Conservation (phyloP, 768 basidiomycete species). For the Lactarius indigo region DNA sequence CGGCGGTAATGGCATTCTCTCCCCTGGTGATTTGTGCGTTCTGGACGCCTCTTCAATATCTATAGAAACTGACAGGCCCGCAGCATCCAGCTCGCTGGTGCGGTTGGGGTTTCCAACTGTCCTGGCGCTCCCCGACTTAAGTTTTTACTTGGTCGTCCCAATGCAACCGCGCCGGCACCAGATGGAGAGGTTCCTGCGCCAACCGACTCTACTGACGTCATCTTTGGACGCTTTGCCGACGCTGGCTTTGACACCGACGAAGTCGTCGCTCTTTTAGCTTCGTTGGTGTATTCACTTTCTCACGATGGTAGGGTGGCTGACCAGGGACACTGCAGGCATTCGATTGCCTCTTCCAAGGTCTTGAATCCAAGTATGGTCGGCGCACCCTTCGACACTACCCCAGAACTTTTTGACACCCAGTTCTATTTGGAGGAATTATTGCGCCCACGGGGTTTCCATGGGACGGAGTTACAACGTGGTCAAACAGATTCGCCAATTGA, state of each 20-base stretch:
- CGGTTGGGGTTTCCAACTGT: conserved; percentile 38
- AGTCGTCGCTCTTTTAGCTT: conserved; percentile 36
- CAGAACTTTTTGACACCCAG: conserved; percentile 42
- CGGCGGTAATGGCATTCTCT: conserved; percentile 34
- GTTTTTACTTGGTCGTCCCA: conserved; percentile 39
- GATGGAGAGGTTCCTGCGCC: conserved; percentile 35
- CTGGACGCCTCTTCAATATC: background rate
- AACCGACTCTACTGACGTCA: conserved; percentile 27
- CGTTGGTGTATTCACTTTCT: conserved; percentile 27
- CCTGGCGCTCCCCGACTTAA: conserved; percentile 38
- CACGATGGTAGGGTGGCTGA: conserved; percentile 27
- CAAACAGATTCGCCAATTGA: conserved; percentile 39
- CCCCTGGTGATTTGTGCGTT: conserved; percentile 46
- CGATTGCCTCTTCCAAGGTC: conserved; percentile 25
- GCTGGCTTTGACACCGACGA: conserved; percentile 36
- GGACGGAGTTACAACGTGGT: conserved; percentile 37
- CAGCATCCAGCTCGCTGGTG: conserved; percentile 37
- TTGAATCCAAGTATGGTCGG: conserved; percentile 31
- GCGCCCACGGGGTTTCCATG: conserved; percentile 42
- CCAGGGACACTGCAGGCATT: conserved; percentile 12
- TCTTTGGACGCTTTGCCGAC: conserved; percentile 34
- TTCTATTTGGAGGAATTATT: conserved; percentile 45
- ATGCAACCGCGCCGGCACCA: conserved; percentile 32
- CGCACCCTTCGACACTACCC: conserved; percentile 47
- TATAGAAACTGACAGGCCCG: background rate